Evolutionary conservation across 495 filamentous ascomycete species (phyloP), one percentile per base, ranked within the genome.

Genomic region (Penicillium ochrochloron): DNA sequence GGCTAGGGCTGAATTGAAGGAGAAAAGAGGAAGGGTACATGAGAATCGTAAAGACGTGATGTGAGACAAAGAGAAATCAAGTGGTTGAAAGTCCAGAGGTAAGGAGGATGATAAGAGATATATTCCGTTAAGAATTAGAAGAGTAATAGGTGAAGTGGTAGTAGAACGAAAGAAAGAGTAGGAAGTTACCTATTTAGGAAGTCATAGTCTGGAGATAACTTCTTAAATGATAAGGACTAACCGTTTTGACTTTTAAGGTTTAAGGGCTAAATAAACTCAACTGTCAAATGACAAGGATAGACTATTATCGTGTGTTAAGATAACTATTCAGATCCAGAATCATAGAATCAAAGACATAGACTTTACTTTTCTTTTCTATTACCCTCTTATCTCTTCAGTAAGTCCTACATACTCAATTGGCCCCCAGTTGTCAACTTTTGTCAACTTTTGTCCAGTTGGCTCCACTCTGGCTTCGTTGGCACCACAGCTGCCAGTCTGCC

Each of bases 181-280:
- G 21, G 44, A 48, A 23, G 23, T 25, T 48, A 25, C 44, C 19
- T 23, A n/a, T 48, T 48, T 4, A 12, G 44, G 44, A 48, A 25
- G 21, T 23, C 25, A 48, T 23, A 25, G 44, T 25, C 6, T 44
- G 1, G 25, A 27, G 4, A 44, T 8, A 44, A 37, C 35, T 14
- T 12, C 10, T 4, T 12, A 10, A 37, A 37, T 44, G 42, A 19
- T 21, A 9, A 44, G 21, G 19, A 19, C 10, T 48, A 12, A 25
- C 44, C 44, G 19, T 48, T 48, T 48, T 48, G 44, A 48, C 44
- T 48, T 46, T 48, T 48, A 48, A 25, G 21, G 44, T 48, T 48
- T 25, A 2, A 21, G 44, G 21, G 21, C 21, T 48, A 25, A 48
- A 48, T 48, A 48, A 48, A 48, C 44, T 48, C 44, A 5, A 48